These are phyloP conservation scores for Colletotrichum tamarilloi DNA, from an alignment of 2,329 filamentous ascomycete genomes.

Conservation along the genomic window DNA sequence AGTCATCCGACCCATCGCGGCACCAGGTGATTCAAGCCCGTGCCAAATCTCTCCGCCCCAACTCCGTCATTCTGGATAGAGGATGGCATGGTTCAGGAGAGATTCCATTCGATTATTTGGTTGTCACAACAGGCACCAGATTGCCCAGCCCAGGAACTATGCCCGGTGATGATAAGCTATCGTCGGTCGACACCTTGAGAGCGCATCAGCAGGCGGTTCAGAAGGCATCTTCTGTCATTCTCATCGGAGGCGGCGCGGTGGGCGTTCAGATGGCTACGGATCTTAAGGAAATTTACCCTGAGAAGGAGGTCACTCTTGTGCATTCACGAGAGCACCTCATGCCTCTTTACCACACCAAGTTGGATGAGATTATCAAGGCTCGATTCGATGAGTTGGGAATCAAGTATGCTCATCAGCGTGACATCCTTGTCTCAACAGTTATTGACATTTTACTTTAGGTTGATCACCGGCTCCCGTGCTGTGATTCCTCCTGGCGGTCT, in stretches of 20 bases:
- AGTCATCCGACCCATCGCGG: constrained; percentile 2
- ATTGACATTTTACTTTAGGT: background rate
- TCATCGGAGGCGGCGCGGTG: constrained; percentile 59
- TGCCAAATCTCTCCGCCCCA: background rate
- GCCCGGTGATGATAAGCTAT: constrained; percentile 11
- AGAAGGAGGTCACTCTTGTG: constrained; percentile 58
- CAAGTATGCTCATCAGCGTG: background rate
- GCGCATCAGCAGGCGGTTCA: constrained; percentile 42
- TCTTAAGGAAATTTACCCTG: constrained; percentile 56
- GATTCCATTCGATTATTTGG: constrained; percentile 9
- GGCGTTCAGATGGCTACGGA: constrained; percentile 62
- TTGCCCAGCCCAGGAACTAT: constrained; percentile 15
- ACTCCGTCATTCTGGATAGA: constrained; percentile 11
- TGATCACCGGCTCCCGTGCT: constrained; percentile 12
- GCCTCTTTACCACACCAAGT: constrained; percentile 30
- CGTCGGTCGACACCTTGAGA: constrained; percentile 44
- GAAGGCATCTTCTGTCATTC: constrained; percentile 39
- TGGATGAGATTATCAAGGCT: constrained; percentile 18
- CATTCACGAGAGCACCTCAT: constrained; percentile 57
- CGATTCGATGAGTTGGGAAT: constrained; percentile 7
- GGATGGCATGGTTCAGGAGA: constrained; percentile 19
- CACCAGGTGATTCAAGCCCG: constrained; percentile 22
- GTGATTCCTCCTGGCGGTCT: background rate
- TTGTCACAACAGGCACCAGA: constrained; percentile 13
- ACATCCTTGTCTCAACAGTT: too few relatives aligned